phyloP scores from a whole-genome alignment of 192 early-diverging fungal species.

The Ambispora gerdemannii region DNA sequence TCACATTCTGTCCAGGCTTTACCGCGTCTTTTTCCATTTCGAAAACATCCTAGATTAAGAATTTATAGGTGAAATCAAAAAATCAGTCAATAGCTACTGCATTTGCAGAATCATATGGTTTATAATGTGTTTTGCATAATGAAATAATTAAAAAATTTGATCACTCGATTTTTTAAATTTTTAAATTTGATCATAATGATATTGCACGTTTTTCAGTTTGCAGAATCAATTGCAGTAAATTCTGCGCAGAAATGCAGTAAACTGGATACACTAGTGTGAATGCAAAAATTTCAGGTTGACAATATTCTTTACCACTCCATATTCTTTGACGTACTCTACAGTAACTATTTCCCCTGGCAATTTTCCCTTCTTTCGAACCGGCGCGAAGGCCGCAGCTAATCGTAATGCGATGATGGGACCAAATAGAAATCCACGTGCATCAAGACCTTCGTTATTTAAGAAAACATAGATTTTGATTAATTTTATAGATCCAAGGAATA shows the following conservation, averaged over 20 bases:
- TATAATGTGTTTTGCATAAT: background rate
- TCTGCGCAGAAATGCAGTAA: no score
- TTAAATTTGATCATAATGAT: no score
- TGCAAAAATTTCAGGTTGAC: no score
- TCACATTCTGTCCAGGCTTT: conserved; percentile 76
- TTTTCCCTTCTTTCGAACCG: conserved; percentile 96
- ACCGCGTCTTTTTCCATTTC: conserved; percentile 86
- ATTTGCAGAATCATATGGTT: background rate
- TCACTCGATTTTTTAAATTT: no score
- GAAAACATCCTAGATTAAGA: conserved; percentile 75
- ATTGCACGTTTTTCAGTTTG: no score
- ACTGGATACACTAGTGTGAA: no score
- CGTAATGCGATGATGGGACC: conserved; percentile 88
- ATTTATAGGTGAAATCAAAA: background rate
- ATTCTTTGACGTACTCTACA: conserved; percentile 90
- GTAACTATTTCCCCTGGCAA: conserved; percentile 74
- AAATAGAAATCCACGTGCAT: conserved; percentile 96
- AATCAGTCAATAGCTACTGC: background rate
- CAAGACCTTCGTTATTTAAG: conserved; percentile 56
- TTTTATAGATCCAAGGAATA: background rate
- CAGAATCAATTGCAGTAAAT: no score
- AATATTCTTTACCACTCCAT: conserved; percentile 65
- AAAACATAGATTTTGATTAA: background rate
- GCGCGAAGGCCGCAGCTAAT: conserved; percentile 87
- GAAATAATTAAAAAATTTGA: no score